Conservation (phyloP, 2,329 filamentous ascomycete genomes). For the Exutisphaerella laricina region DNA sequence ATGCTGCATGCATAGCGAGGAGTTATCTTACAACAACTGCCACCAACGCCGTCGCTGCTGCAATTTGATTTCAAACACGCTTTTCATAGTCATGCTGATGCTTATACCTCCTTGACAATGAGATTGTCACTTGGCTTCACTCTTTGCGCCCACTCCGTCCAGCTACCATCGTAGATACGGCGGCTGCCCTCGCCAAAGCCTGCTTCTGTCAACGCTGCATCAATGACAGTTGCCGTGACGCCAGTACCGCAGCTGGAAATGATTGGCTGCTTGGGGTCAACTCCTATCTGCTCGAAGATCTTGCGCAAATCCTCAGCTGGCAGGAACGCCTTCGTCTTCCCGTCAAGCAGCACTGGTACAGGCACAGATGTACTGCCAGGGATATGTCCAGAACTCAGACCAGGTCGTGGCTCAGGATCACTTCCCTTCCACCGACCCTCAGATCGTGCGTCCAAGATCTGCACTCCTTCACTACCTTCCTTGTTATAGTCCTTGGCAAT, state of each 20-base stretch:
- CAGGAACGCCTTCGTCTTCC: slow-evolving; percentile 73
- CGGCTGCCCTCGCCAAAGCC: slow-evolving; percentile 61
- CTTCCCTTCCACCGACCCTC: slow-evolving; percentile 73
- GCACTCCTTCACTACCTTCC: slow-evolving; percentile 74
- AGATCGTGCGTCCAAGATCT: slow-evolving; percentile 83
- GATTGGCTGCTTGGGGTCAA: slow-evolving; percentile 74
- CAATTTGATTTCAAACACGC: not conserved
- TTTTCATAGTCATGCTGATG: not conserved
- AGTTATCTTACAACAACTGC: slow-evolving; percentile 7
- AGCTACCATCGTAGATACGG: slow-evolving; percentile 89
- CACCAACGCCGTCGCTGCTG: slow-evolving; percentile 8
- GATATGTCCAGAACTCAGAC: slow-evolving; percentile 81
- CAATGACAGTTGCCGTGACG: slow-evolving; percentile 86
- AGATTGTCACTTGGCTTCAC: slow-evolving; percentile 31
- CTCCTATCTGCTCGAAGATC: slow-evolving; percentile 71
- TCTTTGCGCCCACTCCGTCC: slow-evolving; percentile 58
- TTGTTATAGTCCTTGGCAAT: slow-evolving; percentile 72
- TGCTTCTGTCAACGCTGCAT: slow-evolving; percentile 76
- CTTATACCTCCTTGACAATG: slow-evolving; percentile 27
- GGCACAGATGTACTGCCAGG: slow-evolving; percentile 81
- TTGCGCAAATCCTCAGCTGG: slow-evolving; percentile 65
- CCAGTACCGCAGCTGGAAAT: slow-evolving; percentile 89
- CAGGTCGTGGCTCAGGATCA: slow-evolving; percentile 79
- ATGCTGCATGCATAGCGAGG: too few species aligned
- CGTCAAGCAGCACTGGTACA: slow-evolving; percentile 72